Evolutionary conservation across 108 stramenopile species (phyloP).

Genomic region (Pelagomonas calceolata): DNA sequence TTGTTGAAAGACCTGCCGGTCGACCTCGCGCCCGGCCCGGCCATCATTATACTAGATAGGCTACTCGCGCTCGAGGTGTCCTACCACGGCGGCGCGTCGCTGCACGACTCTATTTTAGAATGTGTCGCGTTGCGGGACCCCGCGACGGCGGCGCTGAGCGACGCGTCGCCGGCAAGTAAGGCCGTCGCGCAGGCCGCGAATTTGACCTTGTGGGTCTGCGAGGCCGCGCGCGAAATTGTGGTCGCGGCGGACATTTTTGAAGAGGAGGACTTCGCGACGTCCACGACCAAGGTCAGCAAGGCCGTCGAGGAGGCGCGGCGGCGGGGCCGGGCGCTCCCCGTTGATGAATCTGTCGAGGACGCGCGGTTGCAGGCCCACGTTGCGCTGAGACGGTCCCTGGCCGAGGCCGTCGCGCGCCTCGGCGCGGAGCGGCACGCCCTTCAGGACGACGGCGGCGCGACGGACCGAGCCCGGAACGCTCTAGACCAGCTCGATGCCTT

Average conservation of each 20-base stretch:
- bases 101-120: constrained; percentile 70
- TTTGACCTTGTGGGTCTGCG: constrained; percentile 54
- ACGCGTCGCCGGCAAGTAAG: background rate
- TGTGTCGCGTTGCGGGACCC: constrained; percentile 63
- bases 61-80: constrained; percentile 20
- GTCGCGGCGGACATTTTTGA: constrained; percentile 81
- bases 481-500: too few relatives aligned
- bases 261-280: constrained; percentile 70
- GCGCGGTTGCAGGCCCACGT: background rate
- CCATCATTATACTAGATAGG: background rate
- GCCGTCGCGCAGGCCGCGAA: constrained; percentile 34
- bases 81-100: constrained; percentile 57
- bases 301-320: too few relatives aligned
- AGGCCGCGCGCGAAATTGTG: constrained; percentile 51
- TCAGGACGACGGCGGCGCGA: too few relatives aligned
- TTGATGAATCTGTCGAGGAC: too few relatives aligned
- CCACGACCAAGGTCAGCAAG: too few relatives aligned
- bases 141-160: constrained; percentile 51
- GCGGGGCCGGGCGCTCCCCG: too few relatives aligned
- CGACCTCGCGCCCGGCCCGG: background rate
- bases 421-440: background rate
- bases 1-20: constrained; percentile 7
- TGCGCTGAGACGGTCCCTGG: too few relatives aligned
- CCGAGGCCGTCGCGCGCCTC: background rate
- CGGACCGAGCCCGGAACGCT: too few relatives aligned